These are phyloP conservation scores for Rhodotorula sp. DNA, from an alignment of 1,284 basidiomycete species.

Conservation along the genomic window DNA sequence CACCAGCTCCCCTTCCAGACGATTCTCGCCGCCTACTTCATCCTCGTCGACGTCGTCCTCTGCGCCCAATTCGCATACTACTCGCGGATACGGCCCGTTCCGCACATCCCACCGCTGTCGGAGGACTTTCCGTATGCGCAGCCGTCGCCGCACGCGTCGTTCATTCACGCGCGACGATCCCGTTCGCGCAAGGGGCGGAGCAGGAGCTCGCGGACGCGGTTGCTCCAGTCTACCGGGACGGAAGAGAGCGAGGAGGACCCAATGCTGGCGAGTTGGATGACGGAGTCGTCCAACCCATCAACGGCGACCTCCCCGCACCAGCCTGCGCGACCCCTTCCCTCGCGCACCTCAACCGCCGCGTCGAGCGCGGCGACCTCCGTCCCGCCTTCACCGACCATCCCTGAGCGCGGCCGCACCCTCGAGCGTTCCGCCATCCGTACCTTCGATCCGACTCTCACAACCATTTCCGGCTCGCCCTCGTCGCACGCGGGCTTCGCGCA, in stretches of 20 bases:
- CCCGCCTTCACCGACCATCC: constrained; percentile 20
- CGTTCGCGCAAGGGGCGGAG: background rate
- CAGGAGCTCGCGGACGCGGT: background rate
- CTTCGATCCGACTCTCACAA: constrained; percentile 24
- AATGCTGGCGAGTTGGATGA: constrained; percentile 69
- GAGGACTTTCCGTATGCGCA: constrained; percentile 41
- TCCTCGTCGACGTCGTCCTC: constrained; percentile 71
- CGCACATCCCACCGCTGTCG: constrained; percentile 23
- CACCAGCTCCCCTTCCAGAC: constrained; percentile 95
- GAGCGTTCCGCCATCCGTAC: constrained; percentile 1
- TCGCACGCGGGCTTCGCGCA: constrained; percentile 4
- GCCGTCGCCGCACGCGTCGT: constrained; percentile 44
- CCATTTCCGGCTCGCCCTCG: constrained; percentile 26
- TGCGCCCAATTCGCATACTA: constrained; percentile 80
- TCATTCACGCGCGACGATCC: constrained; percentile 14
- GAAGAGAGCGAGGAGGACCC: constrained; percentile 57
- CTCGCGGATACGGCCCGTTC: constrained; percentile 24
- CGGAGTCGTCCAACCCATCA: constrained; percentile 54
- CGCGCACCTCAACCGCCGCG: background rate
- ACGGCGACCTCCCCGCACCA: constrained; percentile 1
- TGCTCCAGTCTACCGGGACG: background rate
- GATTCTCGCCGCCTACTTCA: constrained; percentile 83
- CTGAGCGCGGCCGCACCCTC: constrained; percentile 36
- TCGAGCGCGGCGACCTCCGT: background rate
- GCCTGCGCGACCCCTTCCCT: background rate